Evolutionary conservation across 441 rosid genomes (phyloP).

Genomic region (Corymbia citriodora): DNA sequence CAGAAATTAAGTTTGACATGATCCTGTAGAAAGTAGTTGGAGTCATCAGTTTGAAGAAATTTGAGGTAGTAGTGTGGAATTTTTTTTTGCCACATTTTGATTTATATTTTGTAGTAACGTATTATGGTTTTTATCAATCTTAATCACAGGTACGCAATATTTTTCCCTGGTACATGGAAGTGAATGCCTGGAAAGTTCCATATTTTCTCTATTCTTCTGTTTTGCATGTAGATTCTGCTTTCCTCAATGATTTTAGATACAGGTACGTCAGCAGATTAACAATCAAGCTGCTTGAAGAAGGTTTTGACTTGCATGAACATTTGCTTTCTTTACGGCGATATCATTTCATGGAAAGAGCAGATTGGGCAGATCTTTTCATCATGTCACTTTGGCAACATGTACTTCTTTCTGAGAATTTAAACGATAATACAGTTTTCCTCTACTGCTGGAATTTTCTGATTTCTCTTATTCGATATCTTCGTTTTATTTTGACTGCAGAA

Average conservation of each 20-base stretch:
- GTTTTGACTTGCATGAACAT: conserved; percentile 82
- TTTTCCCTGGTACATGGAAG: background rate
- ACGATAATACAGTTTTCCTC: conserved; percentile 3
- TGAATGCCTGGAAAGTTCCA: background rate
- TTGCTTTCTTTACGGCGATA: conserved; percentile 73
- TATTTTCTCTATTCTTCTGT: background rate
- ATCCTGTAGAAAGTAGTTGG: background rate
- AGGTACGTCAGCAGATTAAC: conserved; percentile 79
- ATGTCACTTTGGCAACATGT: conserved; percentile 78
- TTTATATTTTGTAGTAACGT: background rate
- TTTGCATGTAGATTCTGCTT: background rate
- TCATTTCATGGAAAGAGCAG: conserved; percentile 86
- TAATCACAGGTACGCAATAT: background rate
- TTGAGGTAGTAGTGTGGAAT: background rate
- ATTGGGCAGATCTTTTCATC: conserved; percentile 92
- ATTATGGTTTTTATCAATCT: background rate
- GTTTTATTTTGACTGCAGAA: conserved; percentile 45
- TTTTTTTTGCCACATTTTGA: background rate
- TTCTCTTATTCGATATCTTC: conserved; percentile 15
- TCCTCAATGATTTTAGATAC: conserved; percentile 66
- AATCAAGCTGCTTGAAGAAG: conserved; percentile 88
- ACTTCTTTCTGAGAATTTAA: conserved; percentile 19
- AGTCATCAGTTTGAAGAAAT: background rate
- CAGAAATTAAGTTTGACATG: background rate
- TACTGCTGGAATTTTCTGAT: conserved; percentile 1